These are phyloP conservation scores for Cudoniella acicularis DNA, from an alignment of 495 filamentous ascomycete species.

Conservation along the genomic window DNA sequence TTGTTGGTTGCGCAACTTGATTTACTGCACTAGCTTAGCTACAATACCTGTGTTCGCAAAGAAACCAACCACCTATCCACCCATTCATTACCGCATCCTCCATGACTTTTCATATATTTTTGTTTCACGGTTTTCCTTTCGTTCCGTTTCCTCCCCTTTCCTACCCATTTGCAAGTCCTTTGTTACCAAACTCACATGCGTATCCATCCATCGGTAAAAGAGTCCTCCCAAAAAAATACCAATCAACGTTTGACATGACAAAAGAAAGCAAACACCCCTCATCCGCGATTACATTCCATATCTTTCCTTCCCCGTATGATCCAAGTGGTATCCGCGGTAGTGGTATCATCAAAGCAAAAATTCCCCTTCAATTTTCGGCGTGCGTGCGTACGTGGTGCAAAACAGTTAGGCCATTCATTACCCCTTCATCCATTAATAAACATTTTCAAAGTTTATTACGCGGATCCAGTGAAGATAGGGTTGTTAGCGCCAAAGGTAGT, in stretches of 20 bases:
- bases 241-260: too few species aligned
- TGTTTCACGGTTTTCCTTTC: too few species aligned
- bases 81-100: too few species aligned
- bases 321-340: conserved; percentile 25
- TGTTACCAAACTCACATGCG: too few species aligned
- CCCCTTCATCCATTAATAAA: background rate
- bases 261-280: background rate
- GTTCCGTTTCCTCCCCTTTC: too few species aligned
- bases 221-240: background rate
- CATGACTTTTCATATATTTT: too few species aligned
- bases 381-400: background rate
- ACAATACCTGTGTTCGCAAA: too few species aligned
- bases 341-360: conserved; percentile 41
- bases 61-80: too few species aligned
- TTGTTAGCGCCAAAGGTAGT: conserved; percentile 44
- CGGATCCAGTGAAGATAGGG: conserved; percentile 44
- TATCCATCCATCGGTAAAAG: background rate
- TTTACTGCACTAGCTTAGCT: too few species aligned
- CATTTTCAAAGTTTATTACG: conserved; percentile 32
- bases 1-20: too few species aligned
- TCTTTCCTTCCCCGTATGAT: background rate
- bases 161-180: too few species aligned
- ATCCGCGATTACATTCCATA: background rate
- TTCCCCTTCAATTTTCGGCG: conserved; percentile 19
- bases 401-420: background rate